Percentiles rank a stretch among this genome's conserved stretches.
Evolutionary conservation across 2,329 filamentous ascomycete genomes (phyloP).

Genomic region (Aspergillus melleus): DNA sequence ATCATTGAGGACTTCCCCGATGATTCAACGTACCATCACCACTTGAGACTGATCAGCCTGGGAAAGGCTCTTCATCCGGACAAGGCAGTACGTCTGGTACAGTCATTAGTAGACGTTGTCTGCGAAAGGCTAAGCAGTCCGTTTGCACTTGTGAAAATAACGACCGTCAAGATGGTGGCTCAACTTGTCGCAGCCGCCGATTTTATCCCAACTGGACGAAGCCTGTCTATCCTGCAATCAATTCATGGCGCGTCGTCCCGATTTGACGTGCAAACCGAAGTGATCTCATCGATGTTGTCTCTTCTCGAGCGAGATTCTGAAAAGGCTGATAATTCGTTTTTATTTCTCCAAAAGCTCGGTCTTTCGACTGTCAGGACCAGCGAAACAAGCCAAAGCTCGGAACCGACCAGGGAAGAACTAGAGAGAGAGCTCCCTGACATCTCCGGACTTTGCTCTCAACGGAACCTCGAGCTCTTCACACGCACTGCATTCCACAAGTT

Average conservation of each 20-base stretch:
- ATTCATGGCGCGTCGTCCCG: constrained; percentile 11
- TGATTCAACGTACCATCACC: constrained; percentile 19
- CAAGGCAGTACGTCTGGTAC: constrained; percentile 7
- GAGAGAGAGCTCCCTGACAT: constrained; percentile 6
- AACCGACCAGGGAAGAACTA: constrained; percentile 16
- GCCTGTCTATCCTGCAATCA: constrained; percentile 6
- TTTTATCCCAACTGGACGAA: constrained; percentile 8
- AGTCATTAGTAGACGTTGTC: constrained; percentile 9
- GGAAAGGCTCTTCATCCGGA: constrained; percentile 6
- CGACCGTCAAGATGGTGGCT: constrained; percentile 20
- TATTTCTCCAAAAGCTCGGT: neutral
- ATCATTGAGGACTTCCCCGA: constrained; percentile 13
- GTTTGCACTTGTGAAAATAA: constrained; percentile 13
- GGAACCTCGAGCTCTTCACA: constrained; percentile 14
- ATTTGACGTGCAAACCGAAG: constrained; percentile 15
- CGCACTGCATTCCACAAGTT: constrained; percentile 1
- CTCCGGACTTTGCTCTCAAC: neutral
- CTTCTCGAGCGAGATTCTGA: constrained; percentile 7
- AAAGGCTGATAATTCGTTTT: constrained; percentile 1
- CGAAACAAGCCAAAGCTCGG: constrained; percentile 6
- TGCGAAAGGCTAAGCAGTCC: neutral
- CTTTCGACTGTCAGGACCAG: constrained; percentile 11
- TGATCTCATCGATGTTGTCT: constrained; percentile 10
- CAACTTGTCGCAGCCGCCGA: constrained; percentile 10
- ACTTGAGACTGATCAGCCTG: constrained; percentile 7